Percentiles rank a stretch among this genome's conserved stretches.
Evolutionary conservation across 202 grass and related monocot species (phyloP).

Genomic region (Elaeis oleifera): DNA sequence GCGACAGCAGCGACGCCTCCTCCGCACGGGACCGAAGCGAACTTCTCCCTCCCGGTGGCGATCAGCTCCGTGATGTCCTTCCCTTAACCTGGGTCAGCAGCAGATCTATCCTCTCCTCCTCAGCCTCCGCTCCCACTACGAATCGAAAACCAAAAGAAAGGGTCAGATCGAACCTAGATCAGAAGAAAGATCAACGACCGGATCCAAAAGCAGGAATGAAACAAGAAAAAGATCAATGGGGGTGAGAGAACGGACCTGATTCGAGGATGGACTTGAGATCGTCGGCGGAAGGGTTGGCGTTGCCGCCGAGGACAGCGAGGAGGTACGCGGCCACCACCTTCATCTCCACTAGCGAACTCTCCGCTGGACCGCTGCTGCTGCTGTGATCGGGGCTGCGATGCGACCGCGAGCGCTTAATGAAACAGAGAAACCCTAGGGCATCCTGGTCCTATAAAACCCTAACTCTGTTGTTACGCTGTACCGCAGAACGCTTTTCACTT

Average conservation of each 20-base stretch:
- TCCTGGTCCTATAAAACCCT: too few species aligned
- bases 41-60: conserved; percentile 63
- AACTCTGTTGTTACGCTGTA: too few species aligned
- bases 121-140: conserved; percentile 49
- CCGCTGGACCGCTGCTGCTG: too few species aligned
- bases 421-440: too few species aligned
- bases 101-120: conserved; percentile 34
- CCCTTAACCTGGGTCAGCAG: conserved; percentile 36
- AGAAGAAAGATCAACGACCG: too few species aligned
- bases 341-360: conserved; percentile 16
- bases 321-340: conserved; percentile 57
- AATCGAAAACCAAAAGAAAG: background rate
- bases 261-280: conserved; percentile 55
- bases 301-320: conserved; percentile 44
- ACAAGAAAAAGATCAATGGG: too few species aligned
- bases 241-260: conserved; percentile 30
- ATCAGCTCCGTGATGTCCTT: conserved; percentile 64
- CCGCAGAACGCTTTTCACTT: too few species aligned
- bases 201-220: too few species aligned
- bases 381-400: too few species aligned
- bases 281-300: conserved; percentile 32
- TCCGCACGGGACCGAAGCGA: conserved; percentile 49
- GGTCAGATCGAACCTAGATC: too few species aligned
- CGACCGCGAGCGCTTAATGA: too few species aligned
- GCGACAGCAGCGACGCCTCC: conserved; percentile 33